phyloP scores from a whole-genome alignment of 805 yeast genomes.

The Yueomyces sp. region DNA sequence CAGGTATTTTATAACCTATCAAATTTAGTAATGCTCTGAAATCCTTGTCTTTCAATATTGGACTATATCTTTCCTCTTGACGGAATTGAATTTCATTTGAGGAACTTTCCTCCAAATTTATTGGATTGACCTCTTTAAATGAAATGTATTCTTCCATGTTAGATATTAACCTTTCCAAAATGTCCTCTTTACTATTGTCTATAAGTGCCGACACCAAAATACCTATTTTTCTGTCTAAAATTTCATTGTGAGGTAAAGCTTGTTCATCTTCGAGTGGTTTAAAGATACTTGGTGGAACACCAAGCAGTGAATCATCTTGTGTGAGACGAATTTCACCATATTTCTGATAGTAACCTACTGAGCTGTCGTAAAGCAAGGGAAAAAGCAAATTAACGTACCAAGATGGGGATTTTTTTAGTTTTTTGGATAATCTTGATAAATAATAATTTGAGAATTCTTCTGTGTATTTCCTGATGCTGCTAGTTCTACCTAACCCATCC shows the following conservation, averaged over 20 bases:
- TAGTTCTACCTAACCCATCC: slow-evolving; percentile 32
- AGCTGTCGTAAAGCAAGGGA: slow-evolving; percentile 37
- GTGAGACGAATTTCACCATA: slow-evolving; percentile 25
- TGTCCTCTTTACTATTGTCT: slow-evolving; percentile 18
- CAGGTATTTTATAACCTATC: slow-evolving; percentile 14
- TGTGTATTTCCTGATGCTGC: slow-evolving; percentile 42
- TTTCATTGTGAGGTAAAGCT: slow-evolving; percentile 9
- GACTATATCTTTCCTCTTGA: slow-evolving; percentile 1
- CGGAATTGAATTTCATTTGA: neutral
- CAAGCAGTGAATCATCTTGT: slow-evolving; percentile 3
- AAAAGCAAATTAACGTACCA: slow-evolving; percentile 55
- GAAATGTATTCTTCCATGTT: slow-evolving; percentile 4
- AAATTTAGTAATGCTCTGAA: slow-evolving; percentile 16
- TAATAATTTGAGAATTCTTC: slow-evolving; percentile 53
- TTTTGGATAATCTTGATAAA: slow-evolving; percentile 42
- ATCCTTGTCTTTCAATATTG: slow-evolving; percentile 13
- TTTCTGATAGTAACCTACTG: slow-evolving; percentile 32
- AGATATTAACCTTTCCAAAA: slow-evolving; percentile 8
- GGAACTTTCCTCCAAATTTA: neutral
- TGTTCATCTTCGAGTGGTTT: slow-evolving; percentile 13
- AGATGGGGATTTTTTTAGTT: slow-evolving; percentile 36
- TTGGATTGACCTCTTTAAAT: neutral
- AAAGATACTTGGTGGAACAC: slow-evolving; percentile 14
- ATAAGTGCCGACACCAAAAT: slow-evolving; percentile 21
- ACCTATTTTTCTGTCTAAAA: slow-evolving; percentile 18